Base-by-base conservation (phyloP, 345 rosid genomes). In the Hirschfeldia incana region DNA sequence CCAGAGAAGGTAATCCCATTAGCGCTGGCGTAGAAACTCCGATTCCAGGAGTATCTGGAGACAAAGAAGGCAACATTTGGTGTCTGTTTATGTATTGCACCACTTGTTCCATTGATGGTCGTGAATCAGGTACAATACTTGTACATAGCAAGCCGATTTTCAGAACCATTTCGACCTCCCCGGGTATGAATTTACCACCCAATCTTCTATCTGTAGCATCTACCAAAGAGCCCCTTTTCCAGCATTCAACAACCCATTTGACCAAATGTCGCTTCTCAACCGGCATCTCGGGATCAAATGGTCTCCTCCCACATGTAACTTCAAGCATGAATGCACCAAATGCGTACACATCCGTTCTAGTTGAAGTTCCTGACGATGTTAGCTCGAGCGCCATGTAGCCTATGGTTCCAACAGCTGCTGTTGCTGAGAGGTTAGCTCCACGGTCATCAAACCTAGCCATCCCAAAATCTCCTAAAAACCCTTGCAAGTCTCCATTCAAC, bases 351-450 rank as follows among this genome's bases (percentile, higher is more conserved):
- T 51, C 57, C 21, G 57, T 51, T 51, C 57, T 51, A 51, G 57
- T 51, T n/a, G 57, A 51, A 13, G 57, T 51, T 51, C 57, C 57
- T 5, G 57, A 51, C n/a, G 57, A 51, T 51, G 77, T 29, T 15
- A 84, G 75, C 83, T 88, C 89, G 0, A 85, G 87, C 8, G 57
- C 57, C 57, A 51, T 51, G 57, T 51, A 51, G 5, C 57, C 57
- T 4, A 84, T 27, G 1, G 90, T 88, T 34, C 92, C 90, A 6
- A 84, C 86, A 30, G 82, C 64, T 6, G 80, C 80, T 4, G 90
- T 87, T 12, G 89, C 81, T n/a, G 73, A 76, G 9, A 85, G 75
- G 69, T 77, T 64, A 11, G 65, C 46, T 4, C 75, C 88, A 11
- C 75, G 86, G 66, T 88, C 85, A 67, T 51, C 57, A 15, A 51